Evolutionary conservation across 148 eudicot species (phyloP).

Genomic region (Silene latifolia): DNA sequence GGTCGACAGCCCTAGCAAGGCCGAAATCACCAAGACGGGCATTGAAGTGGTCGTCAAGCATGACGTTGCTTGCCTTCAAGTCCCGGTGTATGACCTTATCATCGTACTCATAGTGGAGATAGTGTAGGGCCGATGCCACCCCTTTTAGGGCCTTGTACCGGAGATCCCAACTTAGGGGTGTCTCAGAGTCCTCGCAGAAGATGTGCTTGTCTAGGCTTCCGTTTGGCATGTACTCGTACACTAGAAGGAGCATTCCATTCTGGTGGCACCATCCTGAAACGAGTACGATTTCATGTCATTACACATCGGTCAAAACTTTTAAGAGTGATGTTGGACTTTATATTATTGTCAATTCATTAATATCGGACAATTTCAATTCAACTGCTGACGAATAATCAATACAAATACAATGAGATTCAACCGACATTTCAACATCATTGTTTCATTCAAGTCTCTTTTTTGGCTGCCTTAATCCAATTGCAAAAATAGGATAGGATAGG

Average conservation of each 20-base stretch:
- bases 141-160: conserved; percentile 46
- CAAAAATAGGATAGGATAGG: not conserved
- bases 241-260: conserved; percentile 56
- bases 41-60: conserved; percentile 72
- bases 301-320: not conserved
- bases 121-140: conserved; percentile 48
- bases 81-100: conserved; percentile 78
- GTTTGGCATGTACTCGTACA: conserved; percentile 83
- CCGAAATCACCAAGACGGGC: conserved; percentile 87
- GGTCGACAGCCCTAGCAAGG: conserved; percentile 73
- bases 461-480: not conserved
- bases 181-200: conserved; percentile 22
- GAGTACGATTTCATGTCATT: not conserved
- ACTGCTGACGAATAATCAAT: not conserved
- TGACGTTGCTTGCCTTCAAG: conserved; percentile 79
- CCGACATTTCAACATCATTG: not conserved
- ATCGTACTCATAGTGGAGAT: conserved; percentile 64
- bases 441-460: not conserved
- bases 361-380: not conserved
- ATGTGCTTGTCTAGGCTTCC: conserved; percentile 78
- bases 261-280: conserved; percentile 86
- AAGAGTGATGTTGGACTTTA: not conserved
- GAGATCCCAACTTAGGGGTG: conserved; percentile 35
- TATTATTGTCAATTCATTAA: not conserved
- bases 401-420: not conserved